Evolutionary conservation across 805 yeast genomes (phyloP).

Genomic region (Zygoascus biomembranicola): DNA sequence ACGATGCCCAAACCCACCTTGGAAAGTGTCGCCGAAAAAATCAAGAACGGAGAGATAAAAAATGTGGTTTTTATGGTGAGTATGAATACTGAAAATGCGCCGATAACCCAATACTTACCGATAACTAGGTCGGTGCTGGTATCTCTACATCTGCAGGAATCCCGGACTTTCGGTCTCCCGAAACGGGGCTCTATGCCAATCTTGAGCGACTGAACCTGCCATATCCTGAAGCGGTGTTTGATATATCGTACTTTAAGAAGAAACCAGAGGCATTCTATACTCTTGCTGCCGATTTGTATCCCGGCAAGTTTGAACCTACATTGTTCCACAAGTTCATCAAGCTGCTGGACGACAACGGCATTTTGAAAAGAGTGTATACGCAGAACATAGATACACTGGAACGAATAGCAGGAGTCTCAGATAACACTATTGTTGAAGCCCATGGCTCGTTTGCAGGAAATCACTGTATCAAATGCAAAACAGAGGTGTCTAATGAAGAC

Average conservation of each 20-base stretch:
- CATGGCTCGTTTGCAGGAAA: slow-evolving; percentile 88
- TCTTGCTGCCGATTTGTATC: slow-evolving; percentile 76
- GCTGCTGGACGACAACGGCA: slow-evolving; percentile 54
- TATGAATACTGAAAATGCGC: neutral
- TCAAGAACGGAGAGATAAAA: slow-evolving; percentile 14
- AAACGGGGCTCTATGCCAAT: slow-evolving; percentile 73
- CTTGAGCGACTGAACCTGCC: slow-evolving; percentile 64
- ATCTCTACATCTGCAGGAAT: slow-evolving; percentile 90
- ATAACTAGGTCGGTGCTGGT: slow-evolving; percentile 71
- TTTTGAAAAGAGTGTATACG: slow-evolving; percentile 67
- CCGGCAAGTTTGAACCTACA: slow-evolving; percentile 81
- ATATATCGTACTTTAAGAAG: slow-evolving; percentile 67
- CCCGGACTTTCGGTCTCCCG: slow-evolving; percentile 90
- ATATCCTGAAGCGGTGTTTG: slow-evolving; percentile 93
- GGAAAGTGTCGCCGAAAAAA: slow-evolving; percentile 15
- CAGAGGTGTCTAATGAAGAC: slow-evolving; percentile 37
- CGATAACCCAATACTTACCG: neutral
- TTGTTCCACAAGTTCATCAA: slow-evolving; percentile 67
- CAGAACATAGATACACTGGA: slow-evolving; percentile 94
- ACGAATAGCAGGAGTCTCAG: slow-evolving; percentile 67
- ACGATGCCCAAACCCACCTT: slow-evolving; percentile 2
- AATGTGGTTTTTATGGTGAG: slow-evolving; percentile 28
- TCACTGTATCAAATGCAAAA: slow-evolving; percentile 72
- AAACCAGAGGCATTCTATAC: slow-evolving; percentile 80
- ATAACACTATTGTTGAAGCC: slow-evolving; percentile 69